Conservation (phyloP, 2,329 filamentous ascomycete species). For the Echinosphaeria canescens region DNA sequence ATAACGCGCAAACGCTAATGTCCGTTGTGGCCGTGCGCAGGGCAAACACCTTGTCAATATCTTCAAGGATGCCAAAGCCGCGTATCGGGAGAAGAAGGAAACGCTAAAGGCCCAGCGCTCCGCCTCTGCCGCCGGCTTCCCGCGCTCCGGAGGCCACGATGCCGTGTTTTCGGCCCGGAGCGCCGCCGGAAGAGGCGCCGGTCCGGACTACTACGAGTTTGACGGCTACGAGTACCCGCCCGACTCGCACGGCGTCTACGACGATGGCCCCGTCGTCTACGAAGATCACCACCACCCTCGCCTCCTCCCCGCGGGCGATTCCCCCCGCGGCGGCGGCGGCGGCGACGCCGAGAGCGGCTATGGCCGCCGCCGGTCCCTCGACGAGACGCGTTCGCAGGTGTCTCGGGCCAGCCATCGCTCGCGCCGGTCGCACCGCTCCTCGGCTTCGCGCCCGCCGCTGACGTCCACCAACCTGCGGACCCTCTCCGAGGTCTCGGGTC, state of each 20-base stretch:
- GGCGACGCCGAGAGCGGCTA: constrained; percentile 3
- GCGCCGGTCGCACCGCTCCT: constrained; percentile 12
- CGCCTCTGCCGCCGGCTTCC: too few relatives aligned
- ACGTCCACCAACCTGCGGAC: constrained; percentile 29
- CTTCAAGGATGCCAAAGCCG: constrained; percentile 78
- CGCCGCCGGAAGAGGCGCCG: too few relatives aligned
- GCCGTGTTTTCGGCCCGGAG: too few relatives aligned
- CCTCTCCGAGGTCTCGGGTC: constrained; percentile 28
- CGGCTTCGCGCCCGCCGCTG: constrained; percentile 16
- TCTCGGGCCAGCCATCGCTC: constrained; percentile 17
- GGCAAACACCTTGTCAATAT: constrained; percentile 78
- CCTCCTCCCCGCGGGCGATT: background rate
- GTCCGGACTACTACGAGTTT: too few relatives aligned
- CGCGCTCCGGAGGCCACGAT: too few relatives aligned
- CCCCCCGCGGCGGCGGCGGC: too few relatives aligned
- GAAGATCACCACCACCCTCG: constrained; percentile 2
- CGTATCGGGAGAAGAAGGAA: constrained; percentile 75
- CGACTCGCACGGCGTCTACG: constrained; percentile 8
- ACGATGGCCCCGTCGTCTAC: constrained; percentile 5
- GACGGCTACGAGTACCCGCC: constrained; percentile 7
- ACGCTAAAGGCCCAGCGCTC: constrained; percentile 43
- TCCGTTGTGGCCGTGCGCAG: constrained; percentile 24
- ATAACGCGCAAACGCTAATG: too few relatives aligned
- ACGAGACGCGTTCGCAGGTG: constrained; percentile 9
- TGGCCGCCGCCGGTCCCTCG: constrained; percentile 7